Percentiles rank a stretch among this genome's conserved stretches.
Conservation (phyloP, 2,329 filamentous ascomycete genomes). For the Diaporthe humulicola region DNA sequence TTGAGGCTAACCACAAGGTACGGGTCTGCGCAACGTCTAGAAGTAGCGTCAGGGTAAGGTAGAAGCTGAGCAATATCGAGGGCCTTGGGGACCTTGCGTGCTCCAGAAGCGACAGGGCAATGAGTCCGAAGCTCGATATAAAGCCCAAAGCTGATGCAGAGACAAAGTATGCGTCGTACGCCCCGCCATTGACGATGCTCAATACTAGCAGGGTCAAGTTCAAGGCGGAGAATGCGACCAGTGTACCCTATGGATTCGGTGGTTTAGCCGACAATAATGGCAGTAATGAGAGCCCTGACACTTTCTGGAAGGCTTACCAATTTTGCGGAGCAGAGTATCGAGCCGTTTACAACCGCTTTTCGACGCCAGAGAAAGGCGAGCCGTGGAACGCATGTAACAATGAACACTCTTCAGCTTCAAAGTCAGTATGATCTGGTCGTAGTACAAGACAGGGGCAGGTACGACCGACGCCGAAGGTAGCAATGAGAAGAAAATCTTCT, state of each 20-base stretch:
- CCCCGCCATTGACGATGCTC: constrained; percentile 29
- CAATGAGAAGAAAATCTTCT: constrained; percentile 60
- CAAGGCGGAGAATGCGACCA: neutral
- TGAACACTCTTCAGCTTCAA: constrained; percentile 33
- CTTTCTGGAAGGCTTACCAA: neutral
- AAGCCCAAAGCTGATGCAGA: constrained; percentile 43
- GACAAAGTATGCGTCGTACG: constrained; percentile 38
- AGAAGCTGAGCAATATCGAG: constrained; percentile 57
- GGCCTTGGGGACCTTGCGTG: constrained; percentile 53
- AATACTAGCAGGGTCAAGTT: neutral
- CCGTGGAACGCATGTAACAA: neutral
- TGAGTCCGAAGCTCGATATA: constrained; percentile 46
- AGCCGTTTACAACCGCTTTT: neutral
- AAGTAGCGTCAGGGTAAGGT: constrained; percentile 56
- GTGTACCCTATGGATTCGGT: neutral
- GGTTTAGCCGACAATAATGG: neutral
- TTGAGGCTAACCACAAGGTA: constrained; percentile 55
- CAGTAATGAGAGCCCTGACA: neutral
- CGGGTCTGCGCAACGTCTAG: constrained; percentile 58
- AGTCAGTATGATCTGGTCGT: constrained; percentile 49
- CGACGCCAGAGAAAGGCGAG: neutral
- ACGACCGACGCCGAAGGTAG: constrained; percentile 50
- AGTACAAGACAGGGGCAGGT: constrained; percentile 52
- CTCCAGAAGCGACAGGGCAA: constrained; percentile 49
- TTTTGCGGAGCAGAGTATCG: neutral